Base-by-base conservation (phyloP, 2,329 filamentous ascomycete species). In the Colletotrichum sp. region DNA sequence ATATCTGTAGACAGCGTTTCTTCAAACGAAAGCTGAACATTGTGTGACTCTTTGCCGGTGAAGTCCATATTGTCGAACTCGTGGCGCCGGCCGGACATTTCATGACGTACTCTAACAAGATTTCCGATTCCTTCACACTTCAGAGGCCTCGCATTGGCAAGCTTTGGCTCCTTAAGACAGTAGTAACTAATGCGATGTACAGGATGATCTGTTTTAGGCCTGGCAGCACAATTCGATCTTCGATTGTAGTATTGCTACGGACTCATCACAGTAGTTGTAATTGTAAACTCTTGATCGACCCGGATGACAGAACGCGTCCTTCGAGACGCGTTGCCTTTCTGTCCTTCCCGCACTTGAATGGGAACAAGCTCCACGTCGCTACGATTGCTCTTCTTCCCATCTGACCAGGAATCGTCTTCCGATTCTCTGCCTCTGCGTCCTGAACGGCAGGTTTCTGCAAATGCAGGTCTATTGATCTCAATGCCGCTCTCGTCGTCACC, bases 181-280 rank as follows among this genome's bases (percentile, higher is more conserved):
- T 0, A 5, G 16, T 44, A 39, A 10, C 0, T 9, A 44, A 44
- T 44, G 8, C 16, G 36, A 44, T 44, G 16, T 39, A 18, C 3
- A 28, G 7, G 28, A 30, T 7, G 8, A 30, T 30, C 8, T 30
- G 28, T 28, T 30, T 32, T 32, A 32, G 4, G 30, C 30, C 30
- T 5, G 30, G 0, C 36, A 39, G 2, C 0, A 39, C 2, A 9
- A 39, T 39, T 18, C 36, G 0, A 39, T 39, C 36, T 39, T 0
- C 36, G 36, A 39, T 0, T 2, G 36, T 18, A 2, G 3, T 2
- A n/a, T 49, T 0, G 9, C 39, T 49, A 49, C 5, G 39, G 0
- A 49, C 0, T n/a, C 0, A 49, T 6, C 9, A 49, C 21, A 0
- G 21, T 57, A 26, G 52, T 24, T 32, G 57, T 32, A 0, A 30